Percentiles rank a stretch among this genome's conserved stretches.
phyloP scores from a whole-genome alignment of 2,329 filamentous ascomycete genomes.

The Phoma sp. region DNA sequence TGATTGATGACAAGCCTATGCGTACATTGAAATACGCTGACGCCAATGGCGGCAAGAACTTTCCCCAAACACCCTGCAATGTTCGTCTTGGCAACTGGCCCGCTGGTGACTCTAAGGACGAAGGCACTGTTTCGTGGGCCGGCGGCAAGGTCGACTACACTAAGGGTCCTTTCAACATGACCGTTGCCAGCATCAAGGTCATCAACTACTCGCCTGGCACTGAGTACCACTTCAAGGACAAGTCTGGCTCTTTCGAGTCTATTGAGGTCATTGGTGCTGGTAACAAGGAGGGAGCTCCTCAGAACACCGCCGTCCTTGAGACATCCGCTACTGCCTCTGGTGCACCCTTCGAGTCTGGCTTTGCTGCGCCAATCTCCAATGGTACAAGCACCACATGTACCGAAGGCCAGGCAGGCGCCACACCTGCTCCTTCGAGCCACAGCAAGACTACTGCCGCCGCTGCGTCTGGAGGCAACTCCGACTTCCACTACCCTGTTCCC shows the following conservation, averaged over 20 bases:
- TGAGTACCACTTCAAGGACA: constrained; percentile 58
- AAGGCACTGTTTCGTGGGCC: constrained; percentile 72
- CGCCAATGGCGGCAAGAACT: constrained; percentile 63
- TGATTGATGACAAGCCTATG: constrained; percentile 70
- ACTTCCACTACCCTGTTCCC: constrained; percentile 23
- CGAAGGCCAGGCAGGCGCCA: constrained; percentile 12
- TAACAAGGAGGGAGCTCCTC: constrained; percentile 39
- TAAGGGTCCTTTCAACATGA: constrained; percentile 59
- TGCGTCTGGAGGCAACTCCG: constrained; percentile 15
- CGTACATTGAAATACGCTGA: constrained; percentile 68
- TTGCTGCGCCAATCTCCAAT: constrained; percentile 29
- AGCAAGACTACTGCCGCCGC: constrained; percentile 10
- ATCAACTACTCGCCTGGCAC: constrained; percentile 59
- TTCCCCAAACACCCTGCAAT: constrained; percentile 78
- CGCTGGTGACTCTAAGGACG: constrained; percentile 54
- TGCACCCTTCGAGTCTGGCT: constrained; percentile 30
- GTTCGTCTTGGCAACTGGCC: constrained; percentile 55
- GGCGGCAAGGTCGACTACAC: constrained; percentile 62
- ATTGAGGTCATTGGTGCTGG: constrained; percentile 53
- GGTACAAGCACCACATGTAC: constrained; percentile 22
- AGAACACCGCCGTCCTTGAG: constrained; percentile 32
- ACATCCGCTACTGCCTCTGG: constrained; percentile 31
- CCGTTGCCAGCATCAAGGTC: constrained; percentile 57
- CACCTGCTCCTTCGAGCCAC: constrained; percentile 3
- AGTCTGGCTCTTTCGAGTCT: constrained; percentile 54